These are phyloP conservation scores for Lumnitzera littorea DNA, from an alignment of 345 rosid genomes.

Conservation along the genomic window DNA sequence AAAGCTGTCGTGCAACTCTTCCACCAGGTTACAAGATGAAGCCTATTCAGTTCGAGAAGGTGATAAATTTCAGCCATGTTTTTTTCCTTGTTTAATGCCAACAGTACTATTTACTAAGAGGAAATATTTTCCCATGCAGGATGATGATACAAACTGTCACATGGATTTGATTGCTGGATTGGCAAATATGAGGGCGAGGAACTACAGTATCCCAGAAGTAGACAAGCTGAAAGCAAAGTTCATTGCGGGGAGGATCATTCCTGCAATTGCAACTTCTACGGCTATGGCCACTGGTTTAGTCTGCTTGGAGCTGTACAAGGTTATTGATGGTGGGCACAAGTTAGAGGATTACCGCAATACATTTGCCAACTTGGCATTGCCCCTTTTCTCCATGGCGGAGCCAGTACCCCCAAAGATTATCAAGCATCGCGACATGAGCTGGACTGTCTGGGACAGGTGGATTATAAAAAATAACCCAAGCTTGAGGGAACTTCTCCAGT, in stretches of 20 bases:
- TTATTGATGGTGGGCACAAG: conserved; percentile 62
- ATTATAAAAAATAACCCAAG: conserved; percentile 63
- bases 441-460: conserved; percentile 99
- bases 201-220: conserved; percentile 91
- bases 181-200: conserved; percentile 99
- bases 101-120: background rate
- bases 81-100: background rate
- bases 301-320: conserved; percentile 95
- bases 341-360: conserved; percentile 94
- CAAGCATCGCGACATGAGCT: conserved; percentile 74
- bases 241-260: conserved; percentile 98
- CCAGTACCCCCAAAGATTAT: conserved; percentile 91
- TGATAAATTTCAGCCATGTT: conserved; percentile 7
- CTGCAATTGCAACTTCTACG: conserved; percentile 95
- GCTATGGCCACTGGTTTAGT: conserved; percentile 99
- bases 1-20: conserved; percentile 51
- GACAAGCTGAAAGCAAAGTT: conserved; percentile 98
- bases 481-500: conserved; percentile 57
- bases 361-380: conserved; percentile 91
- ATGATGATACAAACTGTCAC: conserved; percentile 95
- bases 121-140: conserved; percentile 35
- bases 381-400: conserved; percentile 92
- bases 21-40: conserved; percentile 67
- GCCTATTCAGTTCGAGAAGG: conserved; percentile 98
- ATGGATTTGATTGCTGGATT: conserved; percentile 97